Evolutionary conservation across 331 rosid genomes (phyloP), one percentile per base, ranked within the genome.

Genomic region (Quercus tomentella): DNA sequence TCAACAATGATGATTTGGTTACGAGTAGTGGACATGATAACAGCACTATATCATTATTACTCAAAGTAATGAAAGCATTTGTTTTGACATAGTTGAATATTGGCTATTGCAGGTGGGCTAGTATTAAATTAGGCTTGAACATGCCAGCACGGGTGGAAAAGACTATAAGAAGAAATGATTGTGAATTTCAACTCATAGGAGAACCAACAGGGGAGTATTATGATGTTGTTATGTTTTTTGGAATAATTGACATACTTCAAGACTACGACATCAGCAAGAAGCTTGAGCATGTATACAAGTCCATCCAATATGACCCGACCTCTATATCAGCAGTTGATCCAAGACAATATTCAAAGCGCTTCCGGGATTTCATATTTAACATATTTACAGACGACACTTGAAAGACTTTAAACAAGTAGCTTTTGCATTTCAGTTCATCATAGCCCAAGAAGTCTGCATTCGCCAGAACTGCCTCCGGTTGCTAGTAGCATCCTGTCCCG

Each of bases 251-350:
- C 90, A 91, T 91, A 61, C 98, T 89, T 82, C 98, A 93, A 76
- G 98, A 93, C 83, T 93, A 91, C 71, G 98, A 91, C 82, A 89
- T 93, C 37, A 93, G 93, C 90, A 93, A 93, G 93, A 93, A 91
- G 92, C 95, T 93, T 65, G 97, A 93, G 73, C 97, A 91, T 85
- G 98, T 97, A 12, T 93, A 93, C 87, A 91, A 93, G 77, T 93
- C 98, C 80, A 31, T 93, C 76, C 97, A 91, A 45, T 87, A 91
- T 68, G 97, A 93, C 31, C 89, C 97, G 0, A 91, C 93, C 31
- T 93, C 93, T 26, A 93, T 93, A 73, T 93, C 98, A 14, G 97
- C 95, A 1, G 98, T 91, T 21, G 97, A 93, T 89, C 98, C 98
- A 8, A 90, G 69, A 77, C 92, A 88, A 43, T 93, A 91, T 76